Base-by-base conservation (phyloP, 257 asterid species). In the Thymus mandschuricus region DNA sequence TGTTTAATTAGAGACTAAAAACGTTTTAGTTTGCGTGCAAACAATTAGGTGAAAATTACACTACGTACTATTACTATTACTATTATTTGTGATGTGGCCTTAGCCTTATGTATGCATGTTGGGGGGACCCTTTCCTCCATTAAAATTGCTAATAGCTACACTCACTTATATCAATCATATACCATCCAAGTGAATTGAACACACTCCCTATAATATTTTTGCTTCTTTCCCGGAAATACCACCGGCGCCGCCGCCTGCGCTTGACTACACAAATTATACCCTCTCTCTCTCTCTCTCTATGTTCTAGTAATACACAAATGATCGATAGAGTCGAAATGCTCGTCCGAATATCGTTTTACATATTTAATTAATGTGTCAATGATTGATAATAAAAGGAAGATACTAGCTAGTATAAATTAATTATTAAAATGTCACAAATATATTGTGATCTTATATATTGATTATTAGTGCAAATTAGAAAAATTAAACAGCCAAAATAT, bases 131-230 rank as follows among this genome's bases (percentile, higher is more conserved):
- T 9, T 21, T 15, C 43, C 68, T 38, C 68, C 75, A 67, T 52
- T 38, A 38, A 38, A 5, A n/a, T 2, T 35, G 29, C 4, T 52
- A 40, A 6, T 68, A 12, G 3, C 41, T 38, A 38, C 41, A 11
- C 30, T 66, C 58, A 48, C 62, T 40, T 61, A 21, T 50, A 13
- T 49, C 27, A 21, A 49, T 49, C 8, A 44, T 44, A 7, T 2
- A 44, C 9, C 11, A 27, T 70, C 73, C 64, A 80, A 43, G 76
- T 80, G 58, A 72, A 63, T 49, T 72, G 78, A 68, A 67, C 74
- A 49, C 27, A 50, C 49, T 12, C 38, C 58, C 0, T n/a, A 52
- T 7, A 21, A 52, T 30, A 44, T 7, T 10, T 31, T 51, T 55
- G 75, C 51, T 45, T 66, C 69, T 67, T 74, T 64, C 64, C 10